Evolutionary conservation across 495 filamentous ascomycete genomes (phyloP).

Genomic region (Penicillium parvum): DNA sequence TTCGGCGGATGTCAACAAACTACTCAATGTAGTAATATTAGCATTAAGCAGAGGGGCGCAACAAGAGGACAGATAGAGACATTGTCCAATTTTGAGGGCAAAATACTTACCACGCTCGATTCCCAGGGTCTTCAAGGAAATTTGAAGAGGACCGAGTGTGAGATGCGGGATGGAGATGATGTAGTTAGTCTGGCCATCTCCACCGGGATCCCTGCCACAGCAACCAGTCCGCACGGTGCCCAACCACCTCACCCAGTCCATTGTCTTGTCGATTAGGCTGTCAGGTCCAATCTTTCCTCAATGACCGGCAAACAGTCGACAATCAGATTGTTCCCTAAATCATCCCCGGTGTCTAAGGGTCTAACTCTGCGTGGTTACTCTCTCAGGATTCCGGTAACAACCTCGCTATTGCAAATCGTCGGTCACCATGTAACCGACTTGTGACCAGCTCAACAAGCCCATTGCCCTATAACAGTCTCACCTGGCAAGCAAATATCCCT

Average conservation of each 20-base stretch:
- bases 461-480: not conserved
- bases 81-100: not conserved
- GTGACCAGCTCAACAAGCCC: too few species aligned
- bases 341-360: too few species aligned
- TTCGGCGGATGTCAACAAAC: constrained; percentile 35
- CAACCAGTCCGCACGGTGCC: constrained; percentile 28
- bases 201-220: constrained; percentile 38
- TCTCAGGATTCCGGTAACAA: too few species aligned
- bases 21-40: constrained; percentile 35
- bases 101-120: not conserved
- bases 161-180: constrained; percentile 15
- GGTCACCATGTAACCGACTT: too few species aligned
- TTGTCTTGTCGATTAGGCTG: not conserved
- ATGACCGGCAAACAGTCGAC: too few species aligned
- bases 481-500: constrained; percentile 34
- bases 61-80: not conserved
- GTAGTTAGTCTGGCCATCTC: constrained; percentile 21
- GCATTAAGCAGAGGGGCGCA: constrained; percentile 1
- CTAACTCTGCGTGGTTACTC: too few species aligned
- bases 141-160: constrained; percentile 12
- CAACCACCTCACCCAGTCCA: too few species aligned
- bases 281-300: not conserved
- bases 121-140: constrained; percentile 7
- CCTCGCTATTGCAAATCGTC: too few species aligned
- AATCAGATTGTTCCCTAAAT: too few species aligned